A percentile compares a stretch with the other conserved stretches of the same genome.
Conservation (phyloP, 805 yeast genomes). For the Hanseniaspora thailandica region DNA sequence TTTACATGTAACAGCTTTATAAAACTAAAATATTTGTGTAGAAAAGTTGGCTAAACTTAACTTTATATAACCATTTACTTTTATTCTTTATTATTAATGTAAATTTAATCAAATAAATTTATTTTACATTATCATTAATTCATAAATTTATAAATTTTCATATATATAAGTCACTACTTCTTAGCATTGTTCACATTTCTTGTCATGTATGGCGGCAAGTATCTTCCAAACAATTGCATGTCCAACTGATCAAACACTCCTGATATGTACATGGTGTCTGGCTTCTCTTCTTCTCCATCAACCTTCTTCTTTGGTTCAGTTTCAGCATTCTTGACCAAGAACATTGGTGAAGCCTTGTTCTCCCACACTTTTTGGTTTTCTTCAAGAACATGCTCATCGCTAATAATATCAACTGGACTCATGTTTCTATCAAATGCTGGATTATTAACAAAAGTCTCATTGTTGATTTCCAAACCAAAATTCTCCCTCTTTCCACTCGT, state of each 20-base stretch:
- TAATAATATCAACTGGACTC: conserved; percentile 8
- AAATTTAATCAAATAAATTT: too few species aligned
- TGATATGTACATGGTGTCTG: conserved; percentile 41
- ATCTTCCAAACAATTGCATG: conserved; percentile 71
- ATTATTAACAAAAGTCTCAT: conserved; percentile 5
- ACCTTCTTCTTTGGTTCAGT: not conserved
- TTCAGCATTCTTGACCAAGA: not conserved
- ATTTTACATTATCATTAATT: too few species aligned
- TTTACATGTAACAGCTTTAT: too few species aligned
- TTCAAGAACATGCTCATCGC: conserved; percentile 1
- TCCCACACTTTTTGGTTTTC: not conserved
- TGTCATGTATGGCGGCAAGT: conserved; percentile 72
- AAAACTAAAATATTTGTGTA: too few species aligned
- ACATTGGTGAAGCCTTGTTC: not conserved
- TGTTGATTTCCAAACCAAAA: not conserved
- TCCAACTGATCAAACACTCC: conserved; percentile 80
- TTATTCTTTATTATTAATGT: not conserved
- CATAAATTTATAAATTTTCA: too few species aligned
- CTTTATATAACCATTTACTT: too few species aligned
- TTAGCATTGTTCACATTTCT: not conserved
- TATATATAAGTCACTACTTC: not conserved
- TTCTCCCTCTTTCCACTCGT: not conserved
- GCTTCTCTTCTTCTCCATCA: not conserved
- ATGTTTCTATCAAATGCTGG: conserved; percentile 9
- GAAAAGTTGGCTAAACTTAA: too few species aligned